Evolutionary conservation across 495 filamentous ascomycete species (phyloP), one percentile per base, ranked within the genome.

Genomic region (Neurospora sp.): DNA sequence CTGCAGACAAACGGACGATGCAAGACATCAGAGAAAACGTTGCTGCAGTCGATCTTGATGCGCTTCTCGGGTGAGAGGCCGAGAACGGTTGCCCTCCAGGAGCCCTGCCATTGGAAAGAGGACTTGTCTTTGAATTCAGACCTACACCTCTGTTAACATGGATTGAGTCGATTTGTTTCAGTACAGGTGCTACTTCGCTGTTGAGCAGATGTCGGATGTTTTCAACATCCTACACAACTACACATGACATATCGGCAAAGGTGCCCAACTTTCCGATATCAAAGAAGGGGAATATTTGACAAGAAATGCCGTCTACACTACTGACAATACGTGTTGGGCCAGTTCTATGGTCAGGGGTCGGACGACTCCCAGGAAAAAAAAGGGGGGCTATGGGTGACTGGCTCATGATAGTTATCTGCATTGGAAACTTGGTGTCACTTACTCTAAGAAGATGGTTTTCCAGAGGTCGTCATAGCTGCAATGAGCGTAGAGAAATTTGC

Each of bases 1-100:
- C 94, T 90, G 83, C 96, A 98, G 76, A 91, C 91, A 79, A 96
- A 98, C 0, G 96, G 96, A 16, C 94, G 92, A 80, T 98, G 92
- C 14, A 99, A 86, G 39, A 90, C 87, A 81, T 99, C 96, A 12
- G 96, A 97, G 82, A 90, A 98, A n/a, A 99, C 87, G 76, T 89
- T 88, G 35, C 87, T 87, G 78, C 94, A 97, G 68, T 89, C 84
- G 69, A 96, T 84, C 69, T 81, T 81, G 27, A 84, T 80, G 41
- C 81, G 80, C 42, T 80, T 74, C 14, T 85, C 84, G 17, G 79
- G 70, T 0, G 89, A 85, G n/a, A 93, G 80, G 40, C 86, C 84
- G 31, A 98, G 86, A 78, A 89, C 89, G 3, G 94, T 97, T 69
- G 89, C 87, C 73, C 92, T 90, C 96, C 96, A 99, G 61, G 91